Percentiles rank a stretch among this genome's conserved stretches.
phyloP scores from a whole-genome alignment of 2,329 filamentous ascomycete genomes.

The Sclerotinia trifoliorum region DNA sequence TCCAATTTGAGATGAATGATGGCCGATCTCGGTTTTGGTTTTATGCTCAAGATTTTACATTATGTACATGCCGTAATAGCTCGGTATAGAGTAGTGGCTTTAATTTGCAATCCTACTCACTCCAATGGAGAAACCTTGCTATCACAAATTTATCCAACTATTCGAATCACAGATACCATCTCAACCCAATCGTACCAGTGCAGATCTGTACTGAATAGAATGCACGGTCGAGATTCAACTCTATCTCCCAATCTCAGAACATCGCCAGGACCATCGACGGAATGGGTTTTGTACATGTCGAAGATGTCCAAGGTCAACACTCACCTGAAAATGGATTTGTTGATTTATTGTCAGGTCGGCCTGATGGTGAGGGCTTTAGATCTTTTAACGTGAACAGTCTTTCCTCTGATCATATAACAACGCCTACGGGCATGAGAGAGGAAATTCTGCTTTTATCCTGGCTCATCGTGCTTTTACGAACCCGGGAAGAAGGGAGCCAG shows the following conservation, averaged over 20 bases:
- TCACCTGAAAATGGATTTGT: constrained; percentile 19
- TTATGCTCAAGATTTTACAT: constrained; percentile 11
- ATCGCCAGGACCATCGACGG: constrained; percentile 9
- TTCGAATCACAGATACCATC: background rate
- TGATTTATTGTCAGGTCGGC: constrained; percentile 2
- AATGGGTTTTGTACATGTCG: constrained; percentile 24
- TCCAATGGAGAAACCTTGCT: background rate
- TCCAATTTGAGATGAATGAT: background rate
- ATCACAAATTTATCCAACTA: background rate
- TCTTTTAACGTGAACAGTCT: constrained; percentile 39
- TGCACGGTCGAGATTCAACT: background rate
- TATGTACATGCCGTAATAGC: background rate
- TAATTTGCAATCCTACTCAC: constrained; percentile 4
- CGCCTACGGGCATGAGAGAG: constrained; percentile 43
- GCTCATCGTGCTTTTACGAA: constrained; percentile 47
- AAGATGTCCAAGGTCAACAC: constrained; percentile 19
- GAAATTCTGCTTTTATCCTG: constrained; percentile 46
- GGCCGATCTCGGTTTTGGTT: constrained; percentile 3
- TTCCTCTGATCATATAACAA: constrained; percentile 31
- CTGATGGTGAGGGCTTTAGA: constrained; percentile 29
- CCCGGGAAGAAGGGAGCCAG: constrained; percentile 42
- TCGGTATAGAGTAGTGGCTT: background rate
- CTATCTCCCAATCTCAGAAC: background rate
- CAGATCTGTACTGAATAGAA: background rate
- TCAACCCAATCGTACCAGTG: background rate